Evolutionary conservation across 176 grass and related monocot species (phyloP), one percentile per base, ranked within the genome.

Genomic region (Bothriochloa decipiens): DNA sequence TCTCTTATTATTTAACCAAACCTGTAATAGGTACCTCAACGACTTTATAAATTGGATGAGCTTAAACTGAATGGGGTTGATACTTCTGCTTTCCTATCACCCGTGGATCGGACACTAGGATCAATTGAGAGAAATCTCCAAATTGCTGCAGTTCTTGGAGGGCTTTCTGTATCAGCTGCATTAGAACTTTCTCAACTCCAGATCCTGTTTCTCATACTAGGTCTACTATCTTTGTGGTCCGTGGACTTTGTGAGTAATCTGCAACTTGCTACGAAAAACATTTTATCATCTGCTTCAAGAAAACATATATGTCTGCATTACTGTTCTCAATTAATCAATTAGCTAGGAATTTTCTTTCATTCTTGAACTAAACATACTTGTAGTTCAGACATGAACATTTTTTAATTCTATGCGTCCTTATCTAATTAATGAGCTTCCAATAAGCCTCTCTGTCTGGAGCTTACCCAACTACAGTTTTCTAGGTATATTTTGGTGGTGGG

Each of bases 51-150:
- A 84, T 88, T 98, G 83, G 83, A 93, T 83, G 92, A 98, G 81
- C 89, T 95, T 84, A 95, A 95, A 83, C 75, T 98, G 29, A 98
- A 95, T 81, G 91, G 87, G 72, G 93, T 98, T 7, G 89, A 95
- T 86, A 85, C 91, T 64, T 91, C 92, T 62, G 70, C 87, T 64
- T 98, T 95, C 66, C 83, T 98, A 25, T 91, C 91, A 10, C 91
- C 92, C 1, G 67, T 85, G 42, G 91, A 97, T 90, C 46, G 52
- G 63, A 93, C 95, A 60, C 80, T 97, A 87, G 91, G 91, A 63
- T 88, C 92, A 68, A 91, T 95, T 41, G 89, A 97, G 82, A 94
- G 92, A 88, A 95, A 76, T 80, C 49, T 97, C 66, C 91, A 95
- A 86, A 81, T 93, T 75, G 85, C 89, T 84, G 81, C 90, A 32